phyloP scores from a whole-genome alignment of 2,329 filamentous ascomycete genomes.

The Botrytis tulipae region DNA sequence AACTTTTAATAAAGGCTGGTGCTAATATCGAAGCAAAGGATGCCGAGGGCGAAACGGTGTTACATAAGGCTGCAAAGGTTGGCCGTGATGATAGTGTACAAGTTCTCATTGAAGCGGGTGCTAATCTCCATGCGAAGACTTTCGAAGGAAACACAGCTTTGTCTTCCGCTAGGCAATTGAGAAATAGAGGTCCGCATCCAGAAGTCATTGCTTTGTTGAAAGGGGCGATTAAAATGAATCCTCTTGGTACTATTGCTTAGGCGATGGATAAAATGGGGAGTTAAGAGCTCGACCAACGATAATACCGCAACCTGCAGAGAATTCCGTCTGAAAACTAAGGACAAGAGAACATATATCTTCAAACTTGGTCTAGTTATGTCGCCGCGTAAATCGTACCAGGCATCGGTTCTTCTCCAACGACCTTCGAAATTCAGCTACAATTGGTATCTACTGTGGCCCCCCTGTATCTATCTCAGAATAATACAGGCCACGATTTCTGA shows the following conservation, averaged over 20 bases:
- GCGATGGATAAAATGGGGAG: background rate
- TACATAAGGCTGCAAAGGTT: background rate
- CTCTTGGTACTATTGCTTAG: background rate
- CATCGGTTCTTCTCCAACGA: background rate
- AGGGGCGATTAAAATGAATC: background rate
- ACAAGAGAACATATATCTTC: background rate
- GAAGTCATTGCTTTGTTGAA: constrained; percentile 1
- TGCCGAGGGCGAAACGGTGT: background rate
- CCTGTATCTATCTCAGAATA: background rate
- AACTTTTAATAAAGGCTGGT: background rate
- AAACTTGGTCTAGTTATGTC: background rate
- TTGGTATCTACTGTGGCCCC: background rate
- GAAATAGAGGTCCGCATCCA: background rate
- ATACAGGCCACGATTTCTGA: background rate
- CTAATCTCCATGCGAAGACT: background rate
- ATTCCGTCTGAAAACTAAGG: background rate
- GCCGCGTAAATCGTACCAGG: rapidly evolving
- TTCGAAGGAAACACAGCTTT: constrained; percentile 1
- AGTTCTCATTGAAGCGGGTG: background rate
- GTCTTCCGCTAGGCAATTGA: background rate
- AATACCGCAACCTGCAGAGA: background rate
- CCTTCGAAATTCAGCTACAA: background rate
- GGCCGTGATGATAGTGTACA: constrained; percentile 2
- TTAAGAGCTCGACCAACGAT: background rate
- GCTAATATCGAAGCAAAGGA: background rate